Conservation (phyloP, 2,329 filamentous ascomycete species). For the Clarireedia sp. region DNA sequence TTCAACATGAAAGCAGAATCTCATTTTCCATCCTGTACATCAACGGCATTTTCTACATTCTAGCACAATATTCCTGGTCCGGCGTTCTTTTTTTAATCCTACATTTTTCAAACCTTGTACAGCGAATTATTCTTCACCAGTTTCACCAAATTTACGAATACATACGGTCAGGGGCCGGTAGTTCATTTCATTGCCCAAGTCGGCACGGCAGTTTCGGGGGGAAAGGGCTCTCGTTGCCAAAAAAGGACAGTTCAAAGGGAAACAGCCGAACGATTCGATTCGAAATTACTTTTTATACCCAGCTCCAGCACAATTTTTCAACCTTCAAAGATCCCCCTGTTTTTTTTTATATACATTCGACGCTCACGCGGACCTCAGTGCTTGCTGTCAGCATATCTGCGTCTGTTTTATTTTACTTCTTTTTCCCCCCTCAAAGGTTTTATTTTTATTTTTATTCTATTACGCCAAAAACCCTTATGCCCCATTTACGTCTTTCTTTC, state of each 20-base stretch:
- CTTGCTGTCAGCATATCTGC: not conserved
- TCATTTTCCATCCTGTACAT: conserved; percentile 1
- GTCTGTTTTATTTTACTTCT: not conserved
- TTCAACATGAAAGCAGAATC: not conserved
- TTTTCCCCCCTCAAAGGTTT: not conserved
- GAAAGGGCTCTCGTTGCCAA: too few relatives aligned
- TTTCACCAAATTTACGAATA: too few relatives aligned
- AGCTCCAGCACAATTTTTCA: not conserved
- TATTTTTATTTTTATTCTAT: not conserved
- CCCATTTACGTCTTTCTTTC: not conserved
- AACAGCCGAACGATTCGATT: not conserved
- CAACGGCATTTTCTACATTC: not conserved
- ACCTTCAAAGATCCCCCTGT: not conserved
- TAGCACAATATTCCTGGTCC: too few relatives aligned
- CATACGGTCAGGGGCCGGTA: too few relatives aligned
- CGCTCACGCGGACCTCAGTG: conserved; percentile 3
- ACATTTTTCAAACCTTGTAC: too few relatives aligned
- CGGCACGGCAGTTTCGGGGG: too few relatives aligned
- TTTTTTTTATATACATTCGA: conserved; percentile 4
- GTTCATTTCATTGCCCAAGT: too few relatives aligned
- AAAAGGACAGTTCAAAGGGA: not conserved
- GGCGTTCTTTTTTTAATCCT: too few relatives aligned
- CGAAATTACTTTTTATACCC: conserved; percentile 6
- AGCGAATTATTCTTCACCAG: too few relatives aligned
- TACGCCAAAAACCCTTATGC: not conserved